Evolutionary conservation across 441 rosid species (phyloP).

Genomic region (Populus tomentosa): DNA sequence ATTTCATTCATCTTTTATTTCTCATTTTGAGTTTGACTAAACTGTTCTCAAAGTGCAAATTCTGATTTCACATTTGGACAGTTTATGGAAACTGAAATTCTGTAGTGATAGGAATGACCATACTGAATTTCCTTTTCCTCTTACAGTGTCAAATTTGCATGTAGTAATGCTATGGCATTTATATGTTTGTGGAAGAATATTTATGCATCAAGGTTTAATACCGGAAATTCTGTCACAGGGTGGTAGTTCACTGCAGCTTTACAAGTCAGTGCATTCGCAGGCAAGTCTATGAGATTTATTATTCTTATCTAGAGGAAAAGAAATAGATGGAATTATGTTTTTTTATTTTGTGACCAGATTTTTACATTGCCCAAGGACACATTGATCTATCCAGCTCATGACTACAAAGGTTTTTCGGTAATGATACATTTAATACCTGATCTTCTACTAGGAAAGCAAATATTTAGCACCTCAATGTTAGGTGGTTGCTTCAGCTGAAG

Average conservation of each 20-base stretch:
- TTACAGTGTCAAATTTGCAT: background rate
- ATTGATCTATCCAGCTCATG: conserved; percentile 86
- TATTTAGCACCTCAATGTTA: background rate
- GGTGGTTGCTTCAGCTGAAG: conserved; percentile 10
- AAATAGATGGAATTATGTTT: background rate
- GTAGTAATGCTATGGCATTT: background rate
- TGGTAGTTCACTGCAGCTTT: conserved; percentile 76
- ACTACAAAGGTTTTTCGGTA: conserved; percentile 83
- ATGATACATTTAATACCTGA: conserved; percentile 9
- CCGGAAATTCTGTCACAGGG: conserved; percentile 44
- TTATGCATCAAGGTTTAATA: background rate
- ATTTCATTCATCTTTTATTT: background rate
- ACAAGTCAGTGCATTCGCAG: conserved; percentile 90
- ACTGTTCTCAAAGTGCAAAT: background rate
- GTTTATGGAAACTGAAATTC: background rate
- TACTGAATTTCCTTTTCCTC: background rate
- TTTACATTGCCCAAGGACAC: conserved; percentile 84
- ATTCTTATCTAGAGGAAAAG: background rate
- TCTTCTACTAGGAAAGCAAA: background rate
- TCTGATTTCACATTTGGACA: background rate
- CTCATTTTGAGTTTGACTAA: background rate
- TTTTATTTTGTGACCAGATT: conserved; percentile 40
- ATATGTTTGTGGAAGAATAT: background rate
- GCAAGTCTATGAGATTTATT: conserved; percentile 32
- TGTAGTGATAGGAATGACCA: background rate